Evolutionary conservation across 768 basidiomycete genomes (phyloP), one percentile per base, ranked within the genome.

Genomic region (Mrakia hoshinonis): DNA sequence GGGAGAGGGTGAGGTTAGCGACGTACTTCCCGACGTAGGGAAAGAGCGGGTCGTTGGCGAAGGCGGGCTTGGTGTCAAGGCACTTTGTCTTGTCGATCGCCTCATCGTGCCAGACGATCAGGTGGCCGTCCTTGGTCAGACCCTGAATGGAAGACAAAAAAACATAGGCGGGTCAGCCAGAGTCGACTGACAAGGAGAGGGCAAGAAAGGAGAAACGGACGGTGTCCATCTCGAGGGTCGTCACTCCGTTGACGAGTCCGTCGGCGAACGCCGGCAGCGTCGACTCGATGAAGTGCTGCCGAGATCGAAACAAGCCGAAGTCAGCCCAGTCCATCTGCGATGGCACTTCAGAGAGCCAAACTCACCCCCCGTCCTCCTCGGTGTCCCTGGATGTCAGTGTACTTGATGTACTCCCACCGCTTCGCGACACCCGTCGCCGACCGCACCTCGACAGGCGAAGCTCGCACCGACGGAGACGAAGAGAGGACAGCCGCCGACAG

Each of bases 181-280:
- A 24, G 24, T 24, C 46, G 20, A 26, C 29, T 48, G 58, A 48
- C 22, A n/a, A 39, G 62, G 49, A 7, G 39, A 1, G 62, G 75
- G 70, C 26, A 67, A 61, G 60, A 1, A 9, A 15, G 26, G 62
- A 31, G 31, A 75, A 34, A 75, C 78, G 75, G 67, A 86, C 82
- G 84, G 70, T 88, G 77, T 91, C 90, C 73, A 91, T 78, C 79
- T 91, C 89, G 15, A 92, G 82, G 0, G 88, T 89, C 1, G 87
- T 90, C 1, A 87, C 81, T 15, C 96, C 95, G 11, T 91, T 81
- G 76, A 97, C 94, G 76, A 94, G 87, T 12, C 91, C 92, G 78
- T 98, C 96, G 0, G 95, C 92, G 65, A 92, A 82, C 1, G 91
- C 81, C 31, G 85, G 70, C 7, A 72, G 43, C 20, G 52, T 55